These are phyloP conservation scores for Solanum hybrid DNA, from an alignment of 305 asterid species.

Conservation along the genomic window DNA sequence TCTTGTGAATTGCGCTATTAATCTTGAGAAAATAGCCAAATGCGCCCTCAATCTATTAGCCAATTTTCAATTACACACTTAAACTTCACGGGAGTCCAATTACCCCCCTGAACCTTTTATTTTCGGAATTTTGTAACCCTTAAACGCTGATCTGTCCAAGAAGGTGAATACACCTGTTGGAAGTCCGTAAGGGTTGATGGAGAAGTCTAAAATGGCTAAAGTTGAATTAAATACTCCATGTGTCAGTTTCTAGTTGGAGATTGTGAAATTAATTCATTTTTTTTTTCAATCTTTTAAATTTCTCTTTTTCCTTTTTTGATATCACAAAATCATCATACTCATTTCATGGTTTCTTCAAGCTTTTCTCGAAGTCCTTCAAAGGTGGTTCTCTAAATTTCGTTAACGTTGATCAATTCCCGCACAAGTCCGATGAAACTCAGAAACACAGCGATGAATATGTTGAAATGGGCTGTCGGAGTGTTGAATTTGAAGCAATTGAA, in stretches of 20 bases:
- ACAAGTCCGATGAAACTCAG: neutral
- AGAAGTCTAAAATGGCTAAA: neutral
- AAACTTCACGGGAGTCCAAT: neutral
- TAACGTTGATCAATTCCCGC: neutral
- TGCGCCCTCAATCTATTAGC: neutral
- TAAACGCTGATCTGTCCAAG: neutral
- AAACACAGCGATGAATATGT: neutral
- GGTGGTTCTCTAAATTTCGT: neutral
- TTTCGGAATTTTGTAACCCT: neutral
- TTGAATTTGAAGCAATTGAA: neutral
- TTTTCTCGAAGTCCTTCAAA: neutral
- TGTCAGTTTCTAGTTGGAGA: neutral
- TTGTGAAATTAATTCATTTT: neutral
- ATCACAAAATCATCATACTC: neutral
- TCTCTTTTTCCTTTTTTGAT: neutral
- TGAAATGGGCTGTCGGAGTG: neutral
- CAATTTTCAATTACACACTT: neutral
- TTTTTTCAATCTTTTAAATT: neutral
- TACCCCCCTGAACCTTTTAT: neutral
- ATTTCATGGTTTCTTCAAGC: neutral
- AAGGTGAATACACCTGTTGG: neutral
- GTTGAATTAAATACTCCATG: neutral
- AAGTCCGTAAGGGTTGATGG: neutral
- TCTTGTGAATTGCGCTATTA: neutral
- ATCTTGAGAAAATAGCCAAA: neutral